These are phyloP conservation scores for Fraxinus paxiana DNA, from an alignment of 305 asterid species.

Conservation along the genomic window DNA sequence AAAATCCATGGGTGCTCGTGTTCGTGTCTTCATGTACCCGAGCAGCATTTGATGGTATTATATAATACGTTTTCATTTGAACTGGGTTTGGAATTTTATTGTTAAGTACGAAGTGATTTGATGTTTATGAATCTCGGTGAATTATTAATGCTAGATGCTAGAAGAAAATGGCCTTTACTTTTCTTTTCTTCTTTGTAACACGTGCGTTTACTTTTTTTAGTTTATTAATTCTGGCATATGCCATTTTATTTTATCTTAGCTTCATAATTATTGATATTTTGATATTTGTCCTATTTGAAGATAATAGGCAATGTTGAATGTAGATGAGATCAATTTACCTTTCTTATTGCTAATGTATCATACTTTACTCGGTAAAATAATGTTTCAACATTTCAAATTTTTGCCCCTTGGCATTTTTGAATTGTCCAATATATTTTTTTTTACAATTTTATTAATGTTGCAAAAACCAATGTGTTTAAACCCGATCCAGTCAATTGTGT, in stretches of 20 bases:
- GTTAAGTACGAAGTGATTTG: not conserved
- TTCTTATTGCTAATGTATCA: not conserved
- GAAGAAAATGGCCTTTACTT: not conserved
- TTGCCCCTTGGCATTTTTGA: not conserved
- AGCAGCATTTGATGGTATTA: slow-evolving; percentile 61
- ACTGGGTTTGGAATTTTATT: not conserved
- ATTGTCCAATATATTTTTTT: not conserved
- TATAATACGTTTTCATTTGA: not conserved
- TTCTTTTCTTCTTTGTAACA: not conserved
- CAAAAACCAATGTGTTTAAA: not conserved
- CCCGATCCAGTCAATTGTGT: not conserved
- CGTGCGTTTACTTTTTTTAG: not conserved
- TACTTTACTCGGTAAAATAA: not conserved
- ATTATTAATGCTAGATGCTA: not conserved
- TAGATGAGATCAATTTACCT: not conserved
- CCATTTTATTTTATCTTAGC: not conserved
- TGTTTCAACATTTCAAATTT: not conserved
- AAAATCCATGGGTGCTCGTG: slow-evolving; percentile 75
- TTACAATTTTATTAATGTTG: not conserved
- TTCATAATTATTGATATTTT: not conserved
- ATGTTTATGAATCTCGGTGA: not conserved
- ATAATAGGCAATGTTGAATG: not conserved
- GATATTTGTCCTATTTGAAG: not conserved
- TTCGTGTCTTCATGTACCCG: slow-evolving; percentile 83
- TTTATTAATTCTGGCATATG: not conserved